phyloP scores from a whole-genome alignment of 2,329 filamentous ascomycete species.

The Podosphaera aphanis region DNA sequence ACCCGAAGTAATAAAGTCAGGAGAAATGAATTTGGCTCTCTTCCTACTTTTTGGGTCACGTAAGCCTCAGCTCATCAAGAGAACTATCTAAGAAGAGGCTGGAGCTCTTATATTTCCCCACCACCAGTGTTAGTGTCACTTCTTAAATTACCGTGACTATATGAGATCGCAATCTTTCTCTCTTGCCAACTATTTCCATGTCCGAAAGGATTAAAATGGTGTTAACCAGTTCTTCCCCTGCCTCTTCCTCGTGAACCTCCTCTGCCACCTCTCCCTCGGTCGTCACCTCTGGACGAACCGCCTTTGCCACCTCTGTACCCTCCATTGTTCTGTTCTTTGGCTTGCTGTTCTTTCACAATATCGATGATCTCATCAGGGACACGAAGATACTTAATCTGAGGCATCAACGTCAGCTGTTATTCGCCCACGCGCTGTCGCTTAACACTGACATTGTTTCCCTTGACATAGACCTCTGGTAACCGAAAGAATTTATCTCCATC shows the following conservation, averaged over 20 bases:
- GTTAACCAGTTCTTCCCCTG: conserved; percentile 6
- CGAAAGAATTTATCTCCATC: conserved; percentile 88
- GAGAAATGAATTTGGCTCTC: too few relatives aligned
- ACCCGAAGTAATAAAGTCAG: too few relatives aligned
- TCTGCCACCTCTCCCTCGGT: conserved; percentile 19
- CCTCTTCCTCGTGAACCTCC: conserved; percentile 12
- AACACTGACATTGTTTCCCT: conserved; percentile 68
- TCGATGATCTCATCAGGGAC: conserved; percentile 96
- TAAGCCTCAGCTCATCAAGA: too few relatives aligned
- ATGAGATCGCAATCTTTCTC: too few relatives aligned
- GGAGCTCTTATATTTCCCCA: too few relatives aligned
- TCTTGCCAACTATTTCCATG: too few relatives aligned
- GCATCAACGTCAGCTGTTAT: conserved; percentile 3
- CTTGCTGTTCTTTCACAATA: conserved; percentile 70
- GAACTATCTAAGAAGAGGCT: too few relatives aligned
- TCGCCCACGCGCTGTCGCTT: not conserved
- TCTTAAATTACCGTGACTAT: too few relatives aligned
- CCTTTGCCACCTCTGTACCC: conserved; percentile 42
- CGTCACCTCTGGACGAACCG: conserved; percentile 30
- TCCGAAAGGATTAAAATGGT: too few relatives aligned
- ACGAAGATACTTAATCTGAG: conserved; percentile 80
- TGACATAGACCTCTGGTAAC: conserved; percentile 82
- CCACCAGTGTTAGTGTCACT: too few relatives aligned
- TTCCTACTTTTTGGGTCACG: too few relatives aligned
- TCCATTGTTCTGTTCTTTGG: conserved; percentile 9